Percentiles rank a stretch among this genome's conserved stretches.
Evolutionary conservation across 2,329 filamentous ascomycete genomes (phyloP).

Genomic region (Nothophoma quercina): DNA sequence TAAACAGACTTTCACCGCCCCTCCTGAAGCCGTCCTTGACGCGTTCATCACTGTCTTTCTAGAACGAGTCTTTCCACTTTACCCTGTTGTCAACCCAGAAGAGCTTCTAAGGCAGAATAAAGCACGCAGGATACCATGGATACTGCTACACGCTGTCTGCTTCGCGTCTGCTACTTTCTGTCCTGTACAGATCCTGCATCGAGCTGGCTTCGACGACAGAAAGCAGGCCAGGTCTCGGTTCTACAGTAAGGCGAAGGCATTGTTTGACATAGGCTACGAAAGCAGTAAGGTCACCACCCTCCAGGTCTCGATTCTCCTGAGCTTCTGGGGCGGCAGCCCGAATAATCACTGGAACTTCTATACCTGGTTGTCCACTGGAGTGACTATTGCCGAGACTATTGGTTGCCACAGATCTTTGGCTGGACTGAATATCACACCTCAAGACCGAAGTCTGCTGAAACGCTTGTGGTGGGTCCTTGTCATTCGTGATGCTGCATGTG

Average conservation of each 20-base stretch:
- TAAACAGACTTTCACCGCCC: conserved; percentile 9
- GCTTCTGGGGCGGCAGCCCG: conserved; percentile 13
- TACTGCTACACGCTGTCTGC: conserved; percentile 6
- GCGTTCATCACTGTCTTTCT: conserved; percentile 7
- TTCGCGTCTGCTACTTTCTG: conserved; percentile 12
- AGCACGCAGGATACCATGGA: conserved; percentile 5
- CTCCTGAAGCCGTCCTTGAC: conserved; percentile 1
- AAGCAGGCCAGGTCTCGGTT: conserved; percentile 4
- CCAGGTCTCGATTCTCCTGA: conserved; percentile 2
- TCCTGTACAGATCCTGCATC: conserved; percentile 8
- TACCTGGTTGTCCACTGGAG: conserved; percentile 13
- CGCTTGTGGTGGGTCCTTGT: conserved; percentile 12
- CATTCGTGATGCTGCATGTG: conserved; percentile 8
- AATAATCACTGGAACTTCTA: conserved; percentile 18
- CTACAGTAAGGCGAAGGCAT: conserved; percentile 6
- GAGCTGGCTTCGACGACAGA: conserved; percentile 4
- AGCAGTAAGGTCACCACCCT: conserved; percentile 10
- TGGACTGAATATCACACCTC: conserved; percentile 8
- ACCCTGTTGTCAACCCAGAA: conserved; percentile 5
- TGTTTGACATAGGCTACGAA: conserved; percentile 13
- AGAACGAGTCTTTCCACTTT: conserved; percentile 7
- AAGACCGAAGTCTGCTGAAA: conserved; percentile 11
- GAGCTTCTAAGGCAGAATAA: conserved; percentile 1
- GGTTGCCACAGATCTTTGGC: conserved; percentile 14
- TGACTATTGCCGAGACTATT: conserved; percentile 11